Base-by-base conservation (phyloP, 352 stramenopile species). In the Phytophthora syringae region DNA sequence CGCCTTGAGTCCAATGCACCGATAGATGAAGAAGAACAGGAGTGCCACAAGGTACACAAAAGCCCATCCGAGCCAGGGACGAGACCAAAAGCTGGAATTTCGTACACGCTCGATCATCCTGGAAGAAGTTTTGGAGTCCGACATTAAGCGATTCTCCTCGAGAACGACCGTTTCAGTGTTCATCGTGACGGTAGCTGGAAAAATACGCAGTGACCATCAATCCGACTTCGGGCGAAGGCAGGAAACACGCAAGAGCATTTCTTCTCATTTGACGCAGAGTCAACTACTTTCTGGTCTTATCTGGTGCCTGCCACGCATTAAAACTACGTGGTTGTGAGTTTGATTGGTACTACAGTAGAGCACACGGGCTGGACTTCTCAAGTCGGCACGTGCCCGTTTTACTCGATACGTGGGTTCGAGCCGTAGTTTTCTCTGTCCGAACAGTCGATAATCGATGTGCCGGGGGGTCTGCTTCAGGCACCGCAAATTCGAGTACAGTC, bases 31-130 rank as follows among this genome's bases (percentile, higher is more conserved):
- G 52, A 79, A 87, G 54, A 73, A 78, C 5, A 74, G 25, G 32
- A 79, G 53, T 9, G 70, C 49, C 0, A 65, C 25, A 7, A 58
- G 18, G 50, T 79, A 73, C 28, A 79, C 70, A 20, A 74, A 70
- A 2, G 56, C 45, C 79, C 79, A 87, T 12, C 78, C 64, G 27
- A 82, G 61, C 67, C 64, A 81, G 21, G 56, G 65, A 9, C 11
- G 66, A 5, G 15, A 10, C 52, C 59, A 68, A 9, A 64, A 40
- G 5, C 27, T 52, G 4, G 32, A 48, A 5, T 50, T 7, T 7
- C 40, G 21, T 6, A 72, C 20, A 7, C 18, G 24, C 24, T 52
- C 37, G 5, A 72, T n/a, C 34, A 67, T 48, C 1, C 7, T 18
- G 21, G 44, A 42, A 39, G 24, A 2, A 2, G 32, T 22, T 15